Evolutionary conservation across 129 eudicot genomes (phyloP), one percentile per base, ranked within the genome.

Genomic region (Smallanthus sonchifolius): DNA sequence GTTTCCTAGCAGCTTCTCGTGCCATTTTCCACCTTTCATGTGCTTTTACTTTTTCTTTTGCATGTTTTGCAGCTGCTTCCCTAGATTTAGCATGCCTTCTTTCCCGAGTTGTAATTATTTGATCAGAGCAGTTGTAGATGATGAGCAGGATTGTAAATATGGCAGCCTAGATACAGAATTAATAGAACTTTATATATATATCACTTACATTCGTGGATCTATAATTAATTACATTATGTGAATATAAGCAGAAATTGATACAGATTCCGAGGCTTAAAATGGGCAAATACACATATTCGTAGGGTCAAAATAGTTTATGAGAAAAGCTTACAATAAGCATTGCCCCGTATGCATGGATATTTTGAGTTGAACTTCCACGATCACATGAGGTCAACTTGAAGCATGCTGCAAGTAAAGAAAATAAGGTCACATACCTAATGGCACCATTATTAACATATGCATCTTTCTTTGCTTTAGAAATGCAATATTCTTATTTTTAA

Each of bases 331-430:
- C 99, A 36, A 95, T 85, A 65, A 95, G 89, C 88, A 95, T 79
- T 73, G 85, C 88, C 60, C 99, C 99, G 77, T 95, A 95, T 30
- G 94, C 93, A 65, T 88, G 96, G 78, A 95, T 87, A 81, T 95
- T 91, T 83, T 95, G 99, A 75, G 74, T 82, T 65, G 85, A 87
- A 24, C 96, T 79, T 65, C 81, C 83, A 52, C 83, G 49, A 51
- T 80, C 52, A 45, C 99, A 95, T 57, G 96, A 73, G 17, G 97
- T 86, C 88, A 95, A 78, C 85, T 79, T 88, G 76, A 84, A 95
- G 84, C 99, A 95, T 74, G 87, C 99, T 95, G 94, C 81, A 85
- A 68, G 74, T 66, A 78, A 37, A 56, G 28, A 67, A 24, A 81
- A 62, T 35, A 44, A 54, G 65, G 39, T 51, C 51, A 44, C n/a